Evolutionary conservation across 2,329 filamentous ascomycete genomes (phyloP), one percentile per base, ranked within the genome.

Genomic region (Cordyceps tenuipes): DNA sequence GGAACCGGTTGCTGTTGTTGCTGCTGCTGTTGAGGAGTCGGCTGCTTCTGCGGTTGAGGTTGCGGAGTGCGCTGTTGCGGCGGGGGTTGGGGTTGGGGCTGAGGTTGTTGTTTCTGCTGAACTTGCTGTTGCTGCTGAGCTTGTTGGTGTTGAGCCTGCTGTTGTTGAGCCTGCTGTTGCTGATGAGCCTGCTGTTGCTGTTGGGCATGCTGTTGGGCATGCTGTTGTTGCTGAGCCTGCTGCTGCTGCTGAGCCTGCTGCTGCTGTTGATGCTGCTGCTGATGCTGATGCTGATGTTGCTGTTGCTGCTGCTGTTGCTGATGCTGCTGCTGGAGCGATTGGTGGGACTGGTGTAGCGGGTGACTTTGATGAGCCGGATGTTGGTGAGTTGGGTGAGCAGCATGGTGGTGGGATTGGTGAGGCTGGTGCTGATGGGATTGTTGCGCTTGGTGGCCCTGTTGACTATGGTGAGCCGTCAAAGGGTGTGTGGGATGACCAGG

Each of bases 281-380:
- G 67, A 53, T 67, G 67, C 15, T 67, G 67, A 26, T 66, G 66
- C 17, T 72, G 62, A 10, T 68, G 68, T 17, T 73, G 71, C n/a
- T 68, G 67, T 54, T 69, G 68, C 31, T 73, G 72, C 15, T 68
- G 67, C 5, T 68, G 71, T 41, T 73, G 73, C 15, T 71, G 67
- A 5, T 66, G 72, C 2, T 70, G 68, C 17, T 68, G 66, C 31
- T 68, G 68, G 21, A 68, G 59, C 10, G 53, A 59, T 31, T 59
- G 67, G 12, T 67, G 62, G 8, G 61, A 66, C 4, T 66, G 66
- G 36, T 66, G 68, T 15, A 67, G 65, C 29, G 66, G 64, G 21
- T 66, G 65, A 34, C 66, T 67, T 21, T 64, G 62, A n/a, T 61
- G 61, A 3, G 63, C 56, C n/a, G 71, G 68, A 10, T 68, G 67